Evolutionary conservation across 148 eudicot species (phyloP), one percentile per base, ranked within the genome.

Genomic region (Vaccinium macrocarpon): DNA sequence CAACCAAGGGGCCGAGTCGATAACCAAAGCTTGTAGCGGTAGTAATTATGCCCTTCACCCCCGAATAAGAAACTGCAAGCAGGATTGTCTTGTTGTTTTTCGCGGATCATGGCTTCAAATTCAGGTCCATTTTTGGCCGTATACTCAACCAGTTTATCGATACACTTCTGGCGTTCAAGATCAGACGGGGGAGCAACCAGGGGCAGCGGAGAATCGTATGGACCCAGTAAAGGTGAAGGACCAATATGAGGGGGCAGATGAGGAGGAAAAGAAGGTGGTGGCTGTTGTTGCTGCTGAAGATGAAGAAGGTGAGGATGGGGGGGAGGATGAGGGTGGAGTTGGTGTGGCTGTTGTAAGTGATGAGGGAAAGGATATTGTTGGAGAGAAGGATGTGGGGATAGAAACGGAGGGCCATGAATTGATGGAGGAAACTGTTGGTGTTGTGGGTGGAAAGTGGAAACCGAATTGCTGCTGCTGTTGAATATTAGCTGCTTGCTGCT

Each of bases 11-110:
- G 90, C 21, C 91, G 87, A 68, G 96, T 87, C 57, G 92, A 88
- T 84, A 93, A 82, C 93, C 91, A 95, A 56, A 97, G 95, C 89
- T 93, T 93, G 86, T 95, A 95, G 8, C 96, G 92, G 82, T 97
- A 97, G 89, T 95, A 97, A 85, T 91, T 91, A 87, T 97, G 93
- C 55, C 99, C 98, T 76, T 95, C 97, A 42, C 99, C 99, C 71
- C 99, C 99, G 86, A 95, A 95, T 83, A 95, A 87, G 83, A 97
- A 95, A 83, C 92, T 87, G 51, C 95, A 97, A 66, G 90, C 95
- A 15, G 99, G 99, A 83, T 95, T 97, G 61, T 93, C 92, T 80
- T 92, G 92, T 79, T 97, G 96, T 84, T 91, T 93, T 84, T 95
- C 98, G 35, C 98, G 91, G 55, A 95, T 92, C 94, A 93, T 93